Percentiles rank a stretch among this genome's conserved stretches.
These are phyloP conservation scores for Neonectria faginata DNA, from an alignment of 2,329 filamentous ascomycete genomes.

Conservation along the genomic window DNA sequence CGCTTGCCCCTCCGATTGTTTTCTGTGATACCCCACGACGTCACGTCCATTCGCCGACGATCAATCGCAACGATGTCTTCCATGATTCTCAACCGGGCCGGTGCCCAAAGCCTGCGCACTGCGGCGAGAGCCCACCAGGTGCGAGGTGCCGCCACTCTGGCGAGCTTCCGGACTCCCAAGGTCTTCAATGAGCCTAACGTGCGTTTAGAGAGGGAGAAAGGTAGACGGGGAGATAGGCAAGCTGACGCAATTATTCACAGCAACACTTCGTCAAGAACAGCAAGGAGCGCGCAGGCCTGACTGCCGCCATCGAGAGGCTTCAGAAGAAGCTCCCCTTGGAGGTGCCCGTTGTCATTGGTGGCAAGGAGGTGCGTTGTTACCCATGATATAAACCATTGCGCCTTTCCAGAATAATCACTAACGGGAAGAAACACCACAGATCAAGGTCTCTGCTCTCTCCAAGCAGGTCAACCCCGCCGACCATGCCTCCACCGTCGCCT, in stretches of 20 bases:
- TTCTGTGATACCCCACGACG: constrained; percentile 39
- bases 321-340: constrained; percentile 78
- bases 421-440: constrained; percentile 54
- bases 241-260: constrained; percentile 59
- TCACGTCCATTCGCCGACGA: constrained; percentile 27
- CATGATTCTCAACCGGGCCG: constrained; percentile 50
- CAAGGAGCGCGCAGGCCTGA: constrained; percentile 79
- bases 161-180: constrained; percentile 87
- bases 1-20: constrained; percentile 9
- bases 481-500: constrained; percentile 80
- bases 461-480: constrained; percentile 86
- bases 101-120: constrained; percentile 48
- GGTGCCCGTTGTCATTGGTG: constrained; percentile 85
- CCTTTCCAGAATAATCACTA: constrained; percentile 4
- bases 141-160: constrained; percentile 68
- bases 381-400: neutral
- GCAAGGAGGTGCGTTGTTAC: constrained; percentile 73
- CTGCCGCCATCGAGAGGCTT: constrained; percentile 76
- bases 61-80: constrained; percentile 48
- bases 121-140: constrained; percentile 46
- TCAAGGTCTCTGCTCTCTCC: constrained; percentile 73
- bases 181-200: constrained; percentile 97
- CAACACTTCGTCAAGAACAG: constrained; percentile 91
- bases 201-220: constrained; percentile 54
- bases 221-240: constrained; percentile 1